phyloP scores from a whole-genome alignment of 805 yeast genomes.

The Candida hispaniensis region DNA sequence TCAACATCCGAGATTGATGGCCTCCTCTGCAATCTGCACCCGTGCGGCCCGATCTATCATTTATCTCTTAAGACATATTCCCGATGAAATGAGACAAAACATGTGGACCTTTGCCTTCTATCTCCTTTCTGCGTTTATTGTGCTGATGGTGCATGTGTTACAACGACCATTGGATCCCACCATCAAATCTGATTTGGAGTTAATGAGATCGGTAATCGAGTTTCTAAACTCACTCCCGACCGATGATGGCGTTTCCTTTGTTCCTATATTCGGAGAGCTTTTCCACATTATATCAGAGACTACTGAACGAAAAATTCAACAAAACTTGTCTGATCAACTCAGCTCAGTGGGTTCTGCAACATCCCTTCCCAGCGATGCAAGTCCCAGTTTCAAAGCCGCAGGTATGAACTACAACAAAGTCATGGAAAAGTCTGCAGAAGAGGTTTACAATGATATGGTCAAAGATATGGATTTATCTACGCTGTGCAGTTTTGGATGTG shows the following conservation, averaged over 20 bases:
- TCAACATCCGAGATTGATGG: slow-evolving; percentile 18
- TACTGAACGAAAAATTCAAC: no score
- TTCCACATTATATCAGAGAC: no score
- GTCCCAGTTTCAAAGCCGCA: no score
- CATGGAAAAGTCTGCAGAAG: no score
- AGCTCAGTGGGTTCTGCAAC: no score
- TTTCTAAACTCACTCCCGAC: slow-evolving; percentile 9
- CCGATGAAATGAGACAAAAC: slow-evolving; percentile 6
- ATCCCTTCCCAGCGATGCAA: no score
- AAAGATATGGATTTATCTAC: no score
- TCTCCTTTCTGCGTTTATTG: slow-evolving; percentile 4
- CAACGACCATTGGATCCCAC: slow-evolving; percentile 11
- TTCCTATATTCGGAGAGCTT: slow-evolving; percentile 7
- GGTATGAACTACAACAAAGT: no score
- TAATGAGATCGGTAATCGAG: slow-evolving; percentile 13
- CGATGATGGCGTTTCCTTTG: slow-evolving; percentile 8
- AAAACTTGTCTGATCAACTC: no score
- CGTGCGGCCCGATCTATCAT: slow-evolving; percentile 20
- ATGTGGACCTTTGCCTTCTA: slow-evolving; percentile 14
- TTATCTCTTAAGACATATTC: slow-evolving; percentile 17
- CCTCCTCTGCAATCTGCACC: slow-evolving; percentile 20
- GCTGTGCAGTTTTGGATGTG: no score
- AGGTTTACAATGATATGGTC: no score
- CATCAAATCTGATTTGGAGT: slow-evolving; percentile 8
- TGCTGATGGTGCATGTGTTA: slow-evolving; percentile 11